These are phyloP conservation scores for Periconia sp. DNA, from an alignment of 2,329 filamentous ascomycete genomes.

Conservation along the genomic window DNA sequence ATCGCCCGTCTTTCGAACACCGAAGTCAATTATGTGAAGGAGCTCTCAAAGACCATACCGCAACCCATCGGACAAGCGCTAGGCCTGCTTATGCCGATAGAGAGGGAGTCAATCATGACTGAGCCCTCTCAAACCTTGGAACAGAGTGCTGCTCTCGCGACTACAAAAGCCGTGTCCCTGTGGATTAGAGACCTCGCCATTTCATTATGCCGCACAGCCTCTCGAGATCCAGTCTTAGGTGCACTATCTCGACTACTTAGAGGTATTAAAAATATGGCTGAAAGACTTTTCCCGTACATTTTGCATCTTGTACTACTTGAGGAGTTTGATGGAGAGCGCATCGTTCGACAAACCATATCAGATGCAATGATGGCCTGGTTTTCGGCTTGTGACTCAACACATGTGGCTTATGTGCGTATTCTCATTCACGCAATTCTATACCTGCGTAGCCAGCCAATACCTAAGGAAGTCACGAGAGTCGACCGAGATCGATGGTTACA, in stretches of 20 bases:
- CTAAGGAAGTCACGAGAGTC: constrained; percentile 76
- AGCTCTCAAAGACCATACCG: constrained; percentile 39
- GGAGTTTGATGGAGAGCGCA: constrained; percentile 67
- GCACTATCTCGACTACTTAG: constrained; percentile 71
- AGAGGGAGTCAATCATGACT: constrained; percentile 8
- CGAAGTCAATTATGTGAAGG: constrained; percentile 30
- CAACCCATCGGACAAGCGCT: constrained; percentile 37
- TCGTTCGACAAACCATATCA: constrained; percentile 66
- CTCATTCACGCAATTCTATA: constrained; percentile 84
- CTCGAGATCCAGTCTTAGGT: constrained; percentile 71
- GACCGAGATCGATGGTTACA: constrained; percentile 87
- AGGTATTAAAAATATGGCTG: constrained; percentile 72
- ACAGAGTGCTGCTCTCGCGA: constrained; percentile 20
- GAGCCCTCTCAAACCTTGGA: constrained; percentile 19
- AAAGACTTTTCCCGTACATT: constrained; percentile 79
- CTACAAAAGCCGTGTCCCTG: constrained; percentile 23
- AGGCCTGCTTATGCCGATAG: constrained; percentile 23
- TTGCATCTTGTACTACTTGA: constrained; percentile 79
- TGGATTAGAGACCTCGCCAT: constrained; percentile 71
- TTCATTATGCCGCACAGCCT: constrained; percentile 57
- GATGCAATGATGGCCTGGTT: constrained; percentile 70
- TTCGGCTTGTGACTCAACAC: constrained; percentile 47
- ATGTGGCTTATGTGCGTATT: constrained; percentile 71
- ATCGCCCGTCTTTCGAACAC: constrained; percentile 31
- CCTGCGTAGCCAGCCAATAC: constrained; percentile 78